These are phyloP conservation scores for Gossypium sturtianum DNA, from an alignment of 345 rosid genomes.

Conservation along the genomic window DNA sequence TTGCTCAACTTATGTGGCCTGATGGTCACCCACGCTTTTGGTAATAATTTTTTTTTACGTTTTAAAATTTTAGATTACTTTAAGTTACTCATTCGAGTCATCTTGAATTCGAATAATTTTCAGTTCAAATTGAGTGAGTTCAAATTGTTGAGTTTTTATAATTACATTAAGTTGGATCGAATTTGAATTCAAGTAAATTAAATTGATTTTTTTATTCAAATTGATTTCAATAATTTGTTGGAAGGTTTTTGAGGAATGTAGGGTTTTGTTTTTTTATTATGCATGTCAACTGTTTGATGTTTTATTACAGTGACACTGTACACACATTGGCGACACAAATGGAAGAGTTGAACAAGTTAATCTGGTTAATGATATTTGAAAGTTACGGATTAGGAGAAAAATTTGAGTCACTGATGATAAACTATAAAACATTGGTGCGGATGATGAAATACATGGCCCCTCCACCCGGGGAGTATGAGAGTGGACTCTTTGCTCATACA, in stretches of 20 bases:
- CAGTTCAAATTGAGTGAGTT: background rate
- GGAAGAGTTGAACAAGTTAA: constrained; percentile 4
- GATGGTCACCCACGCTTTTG: background rate
- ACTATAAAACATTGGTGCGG: background rate
- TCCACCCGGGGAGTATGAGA: background rate
- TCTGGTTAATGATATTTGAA: constrained; percentile 11
- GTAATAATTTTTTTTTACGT: background rate
- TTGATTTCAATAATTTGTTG: too few species aligned
- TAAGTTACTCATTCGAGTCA: too few species aligned
- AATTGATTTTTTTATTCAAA: too few species aligned
- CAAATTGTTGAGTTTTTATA: background rate
- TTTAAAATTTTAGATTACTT: background rate
- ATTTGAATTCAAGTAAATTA: too few species aligned
- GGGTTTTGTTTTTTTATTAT: background rate
- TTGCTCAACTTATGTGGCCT: constrained; percentile 10
- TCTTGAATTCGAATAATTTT: too few species aligned
- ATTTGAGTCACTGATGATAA: background rate
- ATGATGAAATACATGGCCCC: constrained; percentile 11
- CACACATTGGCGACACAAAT: background rate
- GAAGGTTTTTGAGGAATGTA: too few species aligned
- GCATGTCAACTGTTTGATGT: too few species aligned
- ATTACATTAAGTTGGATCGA: too few species aligned
- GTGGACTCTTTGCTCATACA: background rate
- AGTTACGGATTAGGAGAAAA: constrained; percentile 10
- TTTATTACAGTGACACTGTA: background rate